Evolutionary conservation across 2,329 filamentous ascomycete species (phyloP).

Genomic region (Fusarium sarcochroum): DNA sequence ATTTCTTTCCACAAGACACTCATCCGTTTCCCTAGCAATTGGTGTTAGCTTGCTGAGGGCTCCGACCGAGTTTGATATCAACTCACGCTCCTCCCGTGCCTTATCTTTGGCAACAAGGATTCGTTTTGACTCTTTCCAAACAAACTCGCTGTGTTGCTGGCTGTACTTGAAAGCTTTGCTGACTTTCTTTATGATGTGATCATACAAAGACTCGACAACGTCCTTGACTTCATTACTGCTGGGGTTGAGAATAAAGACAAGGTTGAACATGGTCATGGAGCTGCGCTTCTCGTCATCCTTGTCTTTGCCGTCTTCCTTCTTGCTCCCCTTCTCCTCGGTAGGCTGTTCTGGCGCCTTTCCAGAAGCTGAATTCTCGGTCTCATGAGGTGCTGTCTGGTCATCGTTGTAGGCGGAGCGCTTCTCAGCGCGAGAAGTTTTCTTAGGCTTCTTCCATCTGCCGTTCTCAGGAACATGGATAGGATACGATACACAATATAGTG

Average conservation of each 20-base stretch:
- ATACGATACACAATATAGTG: constrained; percentile 84
- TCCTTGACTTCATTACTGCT: constrained; percentile 82
- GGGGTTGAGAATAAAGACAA: constrained; percentile 91
- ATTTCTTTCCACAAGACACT: constrained; percentile 79
- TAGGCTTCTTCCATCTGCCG: constrained; percentile 80
- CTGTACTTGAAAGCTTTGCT: constrained; percentile 94
- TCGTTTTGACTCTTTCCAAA: constrained; percentile 89
- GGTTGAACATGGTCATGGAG: constrained; percentile 96
- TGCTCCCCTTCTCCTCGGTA: constrained; percentile 47
- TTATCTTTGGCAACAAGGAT: constrained; percentile 87
- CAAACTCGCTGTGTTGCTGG: constrained; percentile 89
- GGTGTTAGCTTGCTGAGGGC: constrained; percentile 21
- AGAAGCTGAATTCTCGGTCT: constrained; percentile 46
- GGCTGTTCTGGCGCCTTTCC: constrained; percentile 48
- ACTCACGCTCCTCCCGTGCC: constrained; percentile 76
- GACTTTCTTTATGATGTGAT: constrained; percentile 91
- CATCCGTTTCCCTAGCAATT: constrained; percentile 67
- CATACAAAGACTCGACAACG: constrained; percentile 82
- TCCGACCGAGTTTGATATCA: background rate
- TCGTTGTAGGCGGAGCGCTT: constrained; percentile 54
- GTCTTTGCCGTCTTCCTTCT: constrained; percentile 50
- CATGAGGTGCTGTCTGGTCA: constrained; percentile 49
- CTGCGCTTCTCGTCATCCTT: constrained; percentile 72
- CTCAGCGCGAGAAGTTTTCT: constrained; percentile 62
- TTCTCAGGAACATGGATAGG: constrained; percentile 86